Percentiles rank a stretch among this genome's conserved stretches.
Evolutionary conservation across 257 asterid species (phyloP).

Genomic region (Ilex asprella): DNA sequence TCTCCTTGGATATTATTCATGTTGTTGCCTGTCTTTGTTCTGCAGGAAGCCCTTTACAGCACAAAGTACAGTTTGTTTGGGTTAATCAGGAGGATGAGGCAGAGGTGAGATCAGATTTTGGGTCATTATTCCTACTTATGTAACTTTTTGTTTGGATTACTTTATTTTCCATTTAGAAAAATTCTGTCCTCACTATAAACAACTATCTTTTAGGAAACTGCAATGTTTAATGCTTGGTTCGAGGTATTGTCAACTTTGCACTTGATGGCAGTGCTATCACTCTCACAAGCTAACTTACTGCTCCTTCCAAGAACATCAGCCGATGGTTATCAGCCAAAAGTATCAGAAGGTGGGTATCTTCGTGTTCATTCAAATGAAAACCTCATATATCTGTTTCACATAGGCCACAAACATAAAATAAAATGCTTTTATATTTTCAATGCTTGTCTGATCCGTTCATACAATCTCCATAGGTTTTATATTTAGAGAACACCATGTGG

Average conservation of each 20-base stretch:
- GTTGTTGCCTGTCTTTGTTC: slow-evolving; percentile 12
- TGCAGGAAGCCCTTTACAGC: slow-evolving; percentile 85
- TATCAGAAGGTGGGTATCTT: slow-evolving; percentile 77
- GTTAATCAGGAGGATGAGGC: slow-evolving; percentile 95
- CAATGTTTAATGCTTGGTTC: slow-evolving; percentile 84
- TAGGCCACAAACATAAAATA: too few relatives aligned
- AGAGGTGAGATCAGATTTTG: slow-evolving; percentile 50
- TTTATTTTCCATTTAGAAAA: slow-evolving; percentile 11
- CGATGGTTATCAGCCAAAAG: slow-evolving; percentile 84
- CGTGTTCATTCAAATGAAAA: background rate
- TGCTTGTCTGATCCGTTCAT: too few relatives aligned
- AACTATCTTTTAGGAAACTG: slow-evolving; percentile 63
- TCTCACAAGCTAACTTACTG: slow-evolving; percentile 84
- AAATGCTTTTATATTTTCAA: too few relatives aligned
- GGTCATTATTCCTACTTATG: background rate
- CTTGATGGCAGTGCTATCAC: slow-evolving; percentile 86
- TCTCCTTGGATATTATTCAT: slow-evolving; percentile 11
- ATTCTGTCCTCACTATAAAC: slow-evolving; percentile 14
- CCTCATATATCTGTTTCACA: background rate
- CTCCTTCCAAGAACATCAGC: slow-evolving; percentile 85
- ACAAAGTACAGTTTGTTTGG: slow-evolving; percentile 86
- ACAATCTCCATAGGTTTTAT: too few relatives aligned
- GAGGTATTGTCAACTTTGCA: slow-evolving; percentile 90
- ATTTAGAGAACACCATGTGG: too few relatives aligned
- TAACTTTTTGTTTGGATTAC: slow-evolving; percentile 9